Base-by-base conservation (phyloP, 306 rosid species). In the Dalbergia oliveri region DNA sequence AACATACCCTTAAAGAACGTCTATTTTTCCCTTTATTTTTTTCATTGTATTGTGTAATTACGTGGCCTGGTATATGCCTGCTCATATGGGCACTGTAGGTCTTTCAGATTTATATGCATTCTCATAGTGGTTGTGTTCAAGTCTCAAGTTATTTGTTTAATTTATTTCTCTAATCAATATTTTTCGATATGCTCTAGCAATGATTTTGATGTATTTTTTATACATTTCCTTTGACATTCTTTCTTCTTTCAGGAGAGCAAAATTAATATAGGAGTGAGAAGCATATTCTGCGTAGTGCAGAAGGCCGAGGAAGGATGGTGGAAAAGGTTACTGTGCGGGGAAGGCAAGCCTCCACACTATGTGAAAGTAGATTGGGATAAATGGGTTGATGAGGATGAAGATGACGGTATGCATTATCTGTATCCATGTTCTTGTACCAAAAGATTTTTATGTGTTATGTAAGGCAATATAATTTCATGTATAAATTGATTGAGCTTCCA, bases 311-410 rank as follows among this genome's bases (percentile, higher is more conserved):
- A n/a, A 7, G 94, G 69, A 44, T 94, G 98, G 98, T 94, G 97
- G 98, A 87, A 88, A 47, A 94, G 84, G 83, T 87, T 94, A 11
- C 74, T 94, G 72, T 86, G 88, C 11, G 98, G 84, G 57, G 97
- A 84, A 81, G 97, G 92, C 60, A 94, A 88, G 86, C 56, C 92
- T 16, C 98, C 98, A 2, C 98, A 94, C 75, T 87, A 89, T 60
- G 89, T 94, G 64, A 94, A 92, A 86, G 97, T 94, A 77, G 98
- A 94, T 79, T 94, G 97, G 97, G 97, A 94, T 81, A 94, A 91
- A 84, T 94, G 98, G 98, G 98, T 85, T 5, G 98, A 94, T 72
- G 97, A 94, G 72, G 98, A 94, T 66, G 98, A 92, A 11, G 97
- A 91, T 5, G 84, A 68, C n/a, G 89, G 97, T 91, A 79, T 26